Evolutionary conservation across 2,329 filamentous ascomycete genomes (phyloP).

Genomic region (Stachybotrys echinatus): DNA sequence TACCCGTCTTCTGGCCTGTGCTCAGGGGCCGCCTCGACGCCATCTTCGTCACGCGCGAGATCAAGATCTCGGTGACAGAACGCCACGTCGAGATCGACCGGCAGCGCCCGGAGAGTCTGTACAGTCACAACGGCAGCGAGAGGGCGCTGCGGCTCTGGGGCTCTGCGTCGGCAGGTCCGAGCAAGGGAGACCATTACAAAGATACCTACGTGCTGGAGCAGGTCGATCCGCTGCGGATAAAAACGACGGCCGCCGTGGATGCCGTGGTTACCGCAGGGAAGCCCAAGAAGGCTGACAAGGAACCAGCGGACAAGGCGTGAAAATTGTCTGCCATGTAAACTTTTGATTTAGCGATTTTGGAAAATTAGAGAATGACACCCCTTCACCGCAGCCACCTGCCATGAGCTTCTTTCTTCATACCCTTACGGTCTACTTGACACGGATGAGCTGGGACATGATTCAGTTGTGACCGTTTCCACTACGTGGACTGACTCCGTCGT

Average conservation of each 20-base stretch:
- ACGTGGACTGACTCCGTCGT: too few species aligned
- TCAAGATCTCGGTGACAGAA: constrained; percentile 9
- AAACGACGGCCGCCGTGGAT: background rate
- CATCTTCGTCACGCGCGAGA: constrained; percentile 20
- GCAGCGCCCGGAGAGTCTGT: background rate
- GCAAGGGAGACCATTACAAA: background rate
- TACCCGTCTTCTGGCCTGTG: constrained; percentile 23
- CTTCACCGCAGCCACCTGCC: too few species aligned
- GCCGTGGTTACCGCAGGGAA: background rate
- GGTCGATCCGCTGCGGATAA: background rate
- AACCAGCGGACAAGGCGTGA: too few species aligned
- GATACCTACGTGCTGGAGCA: background rate
- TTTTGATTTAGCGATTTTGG: background rate
- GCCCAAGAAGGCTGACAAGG: background rate
- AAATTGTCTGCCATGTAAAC: background rate
- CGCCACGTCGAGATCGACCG: background rate
- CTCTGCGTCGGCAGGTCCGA: background rate
- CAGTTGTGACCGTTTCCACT: too few species aligned
- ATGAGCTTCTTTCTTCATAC: too few species aligned
- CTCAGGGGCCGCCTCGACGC: constrained; percentile 12
- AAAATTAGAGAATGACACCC: too few species aligned
- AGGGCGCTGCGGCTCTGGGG: background rate
- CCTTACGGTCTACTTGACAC: too few species aligned
- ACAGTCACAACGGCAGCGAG: background rate
- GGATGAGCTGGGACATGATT: too few species aligned